Conservation (phyloP, 2,329 filamentous ascomycete species). For the Akanthomyces uredinophilus region DNA sequence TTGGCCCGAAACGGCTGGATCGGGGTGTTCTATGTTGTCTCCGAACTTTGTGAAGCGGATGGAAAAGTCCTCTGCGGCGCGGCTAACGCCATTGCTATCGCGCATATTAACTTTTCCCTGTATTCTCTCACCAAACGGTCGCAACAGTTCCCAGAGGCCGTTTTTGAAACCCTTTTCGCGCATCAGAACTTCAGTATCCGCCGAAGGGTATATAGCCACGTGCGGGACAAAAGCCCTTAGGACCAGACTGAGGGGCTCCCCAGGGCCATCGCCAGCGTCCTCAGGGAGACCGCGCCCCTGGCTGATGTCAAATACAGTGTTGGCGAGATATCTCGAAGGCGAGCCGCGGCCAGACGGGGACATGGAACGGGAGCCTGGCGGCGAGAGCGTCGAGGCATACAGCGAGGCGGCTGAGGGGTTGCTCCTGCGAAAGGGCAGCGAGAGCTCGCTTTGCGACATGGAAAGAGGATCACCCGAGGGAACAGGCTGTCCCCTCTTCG, state of each 20-base stretch:
- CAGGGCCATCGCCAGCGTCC: conserved; percentile 39
- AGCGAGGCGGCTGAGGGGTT: conserved; percentile 57
- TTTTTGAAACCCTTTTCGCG: conserved; percentile 77
- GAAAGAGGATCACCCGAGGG: conserved; percentile 44
- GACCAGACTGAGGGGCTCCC: conserved; percentile 61
- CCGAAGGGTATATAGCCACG: conserved; percentile 79
- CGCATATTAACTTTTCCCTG: conserved; percentile 84
- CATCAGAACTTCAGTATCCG: conserved; percentile 76
- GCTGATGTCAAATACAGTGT: conserved; percentile 52
- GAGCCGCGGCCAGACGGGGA: conserved; percentile 60
- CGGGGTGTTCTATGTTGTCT: conserved; percentile 48
- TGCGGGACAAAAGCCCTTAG: conserved; percentile 84
- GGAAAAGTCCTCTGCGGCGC: conserved; percentile 82
- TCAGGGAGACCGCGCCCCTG: conserved; percentile 41
- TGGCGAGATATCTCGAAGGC: conserved; percentile 50
- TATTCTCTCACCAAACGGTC: conserved; percentile 86
- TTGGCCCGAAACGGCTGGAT: conserved; percentile 30
- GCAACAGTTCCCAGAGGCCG: conserved; percentile 77
- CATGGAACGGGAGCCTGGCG: conserved; percentile 60
- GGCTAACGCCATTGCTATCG: conserved; percentile 82
- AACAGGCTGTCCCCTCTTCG: conserved; percentile 57
- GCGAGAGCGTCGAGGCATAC: conserved; percentile 62
- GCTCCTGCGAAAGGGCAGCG: conserved; percentile 47
- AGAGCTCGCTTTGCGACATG: conserved; percentile 48
- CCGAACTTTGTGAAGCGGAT: conserved; percentile 77